These are phyloP conservation scores for Cryptococcus hybrid DNA, from an alignment of 1,284 basidiomycete species.

Conservation along the genomic window DNA sequence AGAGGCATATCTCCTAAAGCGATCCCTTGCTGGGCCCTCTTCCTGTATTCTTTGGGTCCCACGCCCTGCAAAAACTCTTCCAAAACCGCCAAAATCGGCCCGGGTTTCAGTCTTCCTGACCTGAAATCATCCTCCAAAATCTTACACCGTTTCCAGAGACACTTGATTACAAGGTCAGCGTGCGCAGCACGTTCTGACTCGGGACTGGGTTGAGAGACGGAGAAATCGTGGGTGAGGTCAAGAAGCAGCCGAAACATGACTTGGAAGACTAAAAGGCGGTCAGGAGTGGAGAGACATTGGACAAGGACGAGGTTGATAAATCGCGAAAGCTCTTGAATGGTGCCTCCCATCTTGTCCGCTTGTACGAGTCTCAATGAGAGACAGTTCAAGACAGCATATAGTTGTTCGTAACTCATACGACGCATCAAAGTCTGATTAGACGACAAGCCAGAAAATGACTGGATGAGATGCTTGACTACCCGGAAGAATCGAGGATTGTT, in stretches of 20 bases:
- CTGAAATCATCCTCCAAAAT: constrained; percentile 89
- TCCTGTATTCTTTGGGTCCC: constrained; percentile 93
- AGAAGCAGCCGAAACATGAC: constrained; percentile 73
- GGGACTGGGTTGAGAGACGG: constrained; percentile 54
- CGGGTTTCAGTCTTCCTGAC: constrained; percentile 75
- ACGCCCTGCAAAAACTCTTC: constrained; percentile 92
- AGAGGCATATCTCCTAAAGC: constrained; percentile 97
- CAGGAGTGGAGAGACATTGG: constrained; percentile 84
- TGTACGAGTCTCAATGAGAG: constrained; percentile 84
- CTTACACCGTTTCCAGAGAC: constrained; percentile 96
- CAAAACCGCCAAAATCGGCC: constrained; percentile 87
- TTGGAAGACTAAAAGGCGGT: constrained; percentile 90
- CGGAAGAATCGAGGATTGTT: constrained; percentile 75
- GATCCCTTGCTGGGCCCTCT: constrained; percentile 81
- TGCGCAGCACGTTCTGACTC: constrained; percentile 84
- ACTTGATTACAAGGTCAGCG: constrained; percentile 95
- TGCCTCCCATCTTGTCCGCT: constrained; percentile 62
- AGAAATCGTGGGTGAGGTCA: constrained; percentile 84
- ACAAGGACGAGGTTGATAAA: constrained; percentile 99
- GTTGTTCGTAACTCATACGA: constrained; percentile 38
- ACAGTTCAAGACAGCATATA: constrained; percentile 66
- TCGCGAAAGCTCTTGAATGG: constrained; percentile 83
- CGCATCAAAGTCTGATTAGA: constrained; percentile 32
- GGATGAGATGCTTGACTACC: constrained; percentile 92
- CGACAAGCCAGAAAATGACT: constrained; percentile 56